Conservation (phyloP, 306 rosid species). For the Glycyrrhiza uralensis region DNA sequence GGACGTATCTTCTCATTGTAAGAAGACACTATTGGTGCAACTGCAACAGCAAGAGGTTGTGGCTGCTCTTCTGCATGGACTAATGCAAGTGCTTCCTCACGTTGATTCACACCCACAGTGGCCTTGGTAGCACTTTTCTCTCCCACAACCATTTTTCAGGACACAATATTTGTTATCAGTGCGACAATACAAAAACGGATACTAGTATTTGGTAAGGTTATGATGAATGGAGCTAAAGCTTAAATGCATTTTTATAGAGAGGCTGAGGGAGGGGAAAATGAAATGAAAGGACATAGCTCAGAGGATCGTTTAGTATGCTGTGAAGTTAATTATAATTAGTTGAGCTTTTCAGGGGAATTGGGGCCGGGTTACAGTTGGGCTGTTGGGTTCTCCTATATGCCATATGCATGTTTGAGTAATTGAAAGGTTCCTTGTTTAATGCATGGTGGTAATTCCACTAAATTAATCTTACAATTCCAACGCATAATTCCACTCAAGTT, state of each 20-base stretch:
- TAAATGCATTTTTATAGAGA: neutral
- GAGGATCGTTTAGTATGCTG: neutral
- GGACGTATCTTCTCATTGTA: slow-evolving; percentile 43
- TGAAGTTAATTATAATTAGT: neutral
- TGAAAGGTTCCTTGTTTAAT: neutral
- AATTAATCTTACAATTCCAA: neutral
- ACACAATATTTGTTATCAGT: neutral
- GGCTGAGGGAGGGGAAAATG: neutral
- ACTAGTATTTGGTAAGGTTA: neutral
- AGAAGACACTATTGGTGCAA: slow-evolving; percentile 29
- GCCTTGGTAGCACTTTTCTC: neutral
- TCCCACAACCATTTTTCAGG: neutral
- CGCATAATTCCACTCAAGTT: too few species aligned
- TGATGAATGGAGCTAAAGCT: neutral
- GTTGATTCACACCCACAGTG: too few species aligned
- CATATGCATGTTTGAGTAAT: neutral
- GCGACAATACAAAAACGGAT: too few species aligned
- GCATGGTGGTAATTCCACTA: neutral
- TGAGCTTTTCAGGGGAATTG: neutral
- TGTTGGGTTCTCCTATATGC: neutral
- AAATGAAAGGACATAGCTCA: neutral
- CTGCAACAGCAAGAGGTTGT: neutral
- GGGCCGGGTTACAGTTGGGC: too few species aligned
- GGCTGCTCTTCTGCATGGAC: neutral
- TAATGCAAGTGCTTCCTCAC: neutral